These are phyloP conservation scores for Lanmaoa rubissima DNA, from an alignment of 768 basidiomycete genomes.

Conservation along the genomic window DNA sequence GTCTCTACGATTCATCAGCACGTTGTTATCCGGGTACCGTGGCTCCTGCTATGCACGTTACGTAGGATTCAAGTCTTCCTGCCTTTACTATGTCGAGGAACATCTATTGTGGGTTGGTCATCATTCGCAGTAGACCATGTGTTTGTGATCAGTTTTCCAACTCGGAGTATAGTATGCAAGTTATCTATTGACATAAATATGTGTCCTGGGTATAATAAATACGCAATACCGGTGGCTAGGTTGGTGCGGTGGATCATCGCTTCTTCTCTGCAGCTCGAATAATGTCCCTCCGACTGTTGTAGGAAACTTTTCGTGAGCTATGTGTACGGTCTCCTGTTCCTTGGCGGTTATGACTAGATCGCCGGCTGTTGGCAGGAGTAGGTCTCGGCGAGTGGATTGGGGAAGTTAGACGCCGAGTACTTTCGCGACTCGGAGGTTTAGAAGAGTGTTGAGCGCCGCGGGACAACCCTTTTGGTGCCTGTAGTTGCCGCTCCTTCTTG, in stretches of 20 bases:
- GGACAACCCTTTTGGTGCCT: conserved; percentile 3
- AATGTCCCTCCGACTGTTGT: conserved; percentile 10
- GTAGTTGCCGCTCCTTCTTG: conserved; percentile 17
- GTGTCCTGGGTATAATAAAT: conserved; percentile 14
- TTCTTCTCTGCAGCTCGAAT: conserved; percentile 8
- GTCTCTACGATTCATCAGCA: conserved; percentile 1
- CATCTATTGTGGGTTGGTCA: not conserved
- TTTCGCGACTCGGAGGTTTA: conserved; percentile 7
- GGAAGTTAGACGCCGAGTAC: conserved; percentile 12
- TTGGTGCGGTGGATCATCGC: not conserved
- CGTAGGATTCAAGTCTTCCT: not conserved
- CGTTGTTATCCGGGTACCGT: not conserved
- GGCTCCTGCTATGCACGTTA: not conserved
- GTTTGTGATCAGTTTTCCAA: not conserved
- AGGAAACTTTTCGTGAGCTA: conserved; percentile 20
- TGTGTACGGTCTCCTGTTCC: conserved; percentile 5
- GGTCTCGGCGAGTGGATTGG: conserved; percentile 18
- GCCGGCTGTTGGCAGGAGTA: conserved; percentile 15
- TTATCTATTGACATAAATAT: conserved; percentile 22
- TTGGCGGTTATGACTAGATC: conserved; percentile 18
- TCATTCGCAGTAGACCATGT: not conserved
- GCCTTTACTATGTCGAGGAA: not conserved
- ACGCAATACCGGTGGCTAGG: conserved; percentile 9
- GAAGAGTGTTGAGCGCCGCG: conserved; percentile 11
- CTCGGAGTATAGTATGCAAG: conserved; percentile 2